phyloP scores from a whole-genome alignment of 768 basidiomycete species.

The Dentipellis fragilis region DNA sequence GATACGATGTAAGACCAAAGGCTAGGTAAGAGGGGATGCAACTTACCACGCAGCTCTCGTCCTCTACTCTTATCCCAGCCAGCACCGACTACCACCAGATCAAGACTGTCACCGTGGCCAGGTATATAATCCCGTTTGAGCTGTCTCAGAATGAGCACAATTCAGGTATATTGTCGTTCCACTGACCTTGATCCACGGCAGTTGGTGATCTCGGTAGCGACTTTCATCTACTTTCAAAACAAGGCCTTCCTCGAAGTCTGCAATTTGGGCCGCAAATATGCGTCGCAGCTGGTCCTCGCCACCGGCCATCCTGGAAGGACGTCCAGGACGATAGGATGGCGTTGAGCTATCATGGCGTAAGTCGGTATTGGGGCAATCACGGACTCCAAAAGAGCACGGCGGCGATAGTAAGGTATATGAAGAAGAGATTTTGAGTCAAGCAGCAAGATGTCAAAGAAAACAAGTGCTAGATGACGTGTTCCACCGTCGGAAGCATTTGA shows the following conservation, averaged over 20 bases:
- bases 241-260: constrained; percentile 53
- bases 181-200: constrained; percentile 75
- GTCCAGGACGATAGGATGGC: constrained; percentile 36
- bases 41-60: constrained; percentile 61
- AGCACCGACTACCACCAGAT: constrained; percentile 70
- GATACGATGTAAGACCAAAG: constrained; percentile 1
- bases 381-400: constrained; percentile 53
- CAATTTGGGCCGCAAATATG: constrained; percentile 43
- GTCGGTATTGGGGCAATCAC: constrained; percentile 45
- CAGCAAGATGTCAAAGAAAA: constrained; percentile 82
- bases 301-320: constrained; percentile 4
- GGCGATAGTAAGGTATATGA: constrained; percentile 40
- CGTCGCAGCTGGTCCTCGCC: constrained; percentile 23
- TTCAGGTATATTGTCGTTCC: background rate
- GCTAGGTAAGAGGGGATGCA: background rate
- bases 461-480: constrained; percentile 58
- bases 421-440: constrained; percentile 54
- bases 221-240: constrained; percentile 71
- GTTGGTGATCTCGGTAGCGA: constrained; percentile 48
- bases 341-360: constrained; percentile 52
- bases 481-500: constrained; percentile 28
- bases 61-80: constrained; percentile 75
- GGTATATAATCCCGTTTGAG: constrained; percentile 85
- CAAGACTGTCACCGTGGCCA: constrained; percentile 71
- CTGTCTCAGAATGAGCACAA: constrained; percentile 15